Evolutionary conservation across 2,329 filamentous ascomycete genomes (phyloP), one percentile per base, ranked within the genome.

Genomic region (Monosporascus sp.): DNA sequence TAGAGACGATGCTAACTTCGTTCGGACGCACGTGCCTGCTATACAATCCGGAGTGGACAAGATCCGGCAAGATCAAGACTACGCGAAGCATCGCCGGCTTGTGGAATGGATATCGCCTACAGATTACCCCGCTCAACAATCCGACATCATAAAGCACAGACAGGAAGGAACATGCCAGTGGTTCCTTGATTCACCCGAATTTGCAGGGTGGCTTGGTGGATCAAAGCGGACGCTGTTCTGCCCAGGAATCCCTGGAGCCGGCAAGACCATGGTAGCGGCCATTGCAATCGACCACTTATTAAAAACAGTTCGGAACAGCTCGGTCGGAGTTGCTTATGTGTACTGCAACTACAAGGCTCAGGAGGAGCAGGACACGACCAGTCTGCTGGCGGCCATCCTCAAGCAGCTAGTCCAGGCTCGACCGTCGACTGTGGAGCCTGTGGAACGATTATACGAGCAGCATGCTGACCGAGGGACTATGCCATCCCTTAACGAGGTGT

Each of bases 241-340:
- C n/a, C n/a, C n/a, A n/a, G n/a, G n/a, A 0, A 75, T 76, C 15
- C 76, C 76, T 1, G 76, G 77, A 9, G 72, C 75, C 0, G 75
- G 77, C 0, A 81, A 80, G 60, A 79, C 76, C 0, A 74, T 78
- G 7, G 52, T 77, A 1, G 62, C 73, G 0, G 69, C 75, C 0
- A 69, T 72, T 15, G 68, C 75, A 0, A 56, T 80, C 0, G 64
- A 79, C 3, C 22, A 78, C 17, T 11, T 31, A 11, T 11, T 11
- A 4, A 31, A 31, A 31, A 11, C 28, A 31, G 28, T 31, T 3
- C 28, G 5, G 28, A 31, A 11, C 28, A 31, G 28, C 63, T 81
- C 1, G 18, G 37, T 5, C 55, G 47, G 1, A 43, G 61, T 81
- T 17, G 72, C 70, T 0, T 81, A 74, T 37, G 11, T 79, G 0